A percentile compares a stretch with the other conserved stretches of the same genome.
Conservation (phyloP, 2,329 filamentous ascomycete genomes). For the Ophiostoma quercus region DNA sequence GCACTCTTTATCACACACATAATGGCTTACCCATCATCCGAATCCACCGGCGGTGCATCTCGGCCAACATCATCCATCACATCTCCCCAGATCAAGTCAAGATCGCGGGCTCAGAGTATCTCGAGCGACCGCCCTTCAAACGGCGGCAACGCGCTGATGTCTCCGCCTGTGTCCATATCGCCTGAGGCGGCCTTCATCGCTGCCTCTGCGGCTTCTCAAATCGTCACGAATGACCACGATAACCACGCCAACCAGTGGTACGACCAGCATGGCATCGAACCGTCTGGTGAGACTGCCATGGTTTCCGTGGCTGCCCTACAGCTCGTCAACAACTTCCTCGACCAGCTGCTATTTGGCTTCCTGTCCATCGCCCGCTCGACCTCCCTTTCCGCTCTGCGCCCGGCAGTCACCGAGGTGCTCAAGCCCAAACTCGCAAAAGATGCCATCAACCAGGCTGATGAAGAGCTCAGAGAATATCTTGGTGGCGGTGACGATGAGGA, state of each 20-base stretch:
- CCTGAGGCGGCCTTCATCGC: conserved; percentile 86
- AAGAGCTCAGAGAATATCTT: conserved; percentile 70
- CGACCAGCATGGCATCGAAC: conserved; percentile 61
- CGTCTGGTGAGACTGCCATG: conserved; percentile 61
- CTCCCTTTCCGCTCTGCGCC: conserved; percentile 65
- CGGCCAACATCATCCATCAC: conserved; percentile 29
- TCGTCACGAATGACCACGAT: conserved; percentile 83
- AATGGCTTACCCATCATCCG: conserved; percentile 25
- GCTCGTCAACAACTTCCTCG: conserved; percentile 85
- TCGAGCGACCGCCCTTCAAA: conserved; percentile 66
- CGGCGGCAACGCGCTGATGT: conserved; percentile 54
- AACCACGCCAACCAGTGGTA: conserved; percentile 64
- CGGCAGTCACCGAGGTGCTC: conserved; percentile 78
- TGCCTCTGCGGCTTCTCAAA: conserved; percentile 79
- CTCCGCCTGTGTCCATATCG: conserved; percentile 62
- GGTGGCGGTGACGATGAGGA: conserved; percentile 74
- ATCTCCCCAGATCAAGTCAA: conserved; percentile 31
- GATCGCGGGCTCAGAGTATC: conserved; percentile 56
- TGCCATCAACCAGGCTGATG: conserved; percentile 38
- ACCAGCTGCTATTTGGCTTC: conserved; percentile 87
- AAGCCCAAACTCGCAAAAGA: conserved; percentile 83
- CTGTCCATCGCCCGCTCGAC: conserved; percentile 77
- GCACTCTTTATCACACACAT: neutral
- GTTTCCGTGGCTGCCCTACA: conserved; percentile 69
- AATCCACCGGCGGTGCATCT: conserved; percentile 21